Evolutionary conservation across 331 rosid species (phyloP).

Genomic region (Stylosanthes scabra): DNA sequence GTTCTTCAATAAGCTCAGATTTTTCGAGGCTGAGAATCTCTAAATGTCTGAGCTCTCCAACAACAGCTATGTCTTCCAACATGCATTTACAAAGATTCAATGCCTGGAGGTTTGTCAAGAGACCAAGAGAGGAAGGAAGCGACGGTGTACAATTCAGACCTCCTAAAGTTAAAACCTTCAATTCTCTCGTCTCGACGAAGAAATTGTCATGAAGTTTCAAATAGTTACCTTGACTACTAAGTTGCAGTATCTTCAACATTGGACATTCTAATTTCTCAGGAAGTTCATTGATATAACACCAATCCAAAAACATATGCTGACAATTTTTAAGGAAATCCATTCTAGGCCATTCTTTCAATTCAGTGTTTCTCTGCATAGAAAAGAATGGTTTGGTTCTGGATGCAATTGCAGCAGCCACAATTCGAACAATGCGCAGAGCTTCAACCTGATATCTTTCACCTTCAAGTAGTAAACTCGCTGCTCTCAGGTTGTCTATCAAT

Average conservation of each 20-base stretch:
- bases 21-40: conserved; percentile 43
- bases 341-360: conserved; percentile 35
- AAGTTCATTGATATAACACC: conserved; percentile 31
- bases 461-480: conserved; percentile 35
- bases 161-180: conserved; percentile 47
- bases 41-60: conserved; percentile 45
- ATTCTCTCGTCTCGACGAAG: conserved; percentile 40
- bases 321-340: conserved; percentile 18
- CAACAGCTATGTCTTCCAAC: conserved; percentile 37
- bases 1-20: conserved; percentile 38
- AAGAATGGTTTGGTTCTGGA: conserved; percentile 32
- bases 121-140: conserved; percentile 45
- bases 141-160: conserved; percentile 19
- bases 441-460: conserved; percentile 1
- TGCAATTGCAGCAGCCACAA: conserved; percentile 38
- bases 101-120: conserved; percentile 41
- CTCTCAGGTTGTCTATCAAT: conserved; percentile 40
- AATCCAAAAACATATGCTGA: conserved; percentile 37
- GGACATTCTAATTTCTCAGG: conserved; percentile 50
- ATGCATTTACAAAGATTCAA: conserved; percentile 38
- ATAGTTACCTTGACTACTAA: background rate
- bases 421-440: conserved; percentile 32
- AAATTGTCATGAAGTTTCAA: conserved; percentile 29
- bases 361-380: conserved; percentile 2
- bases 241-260: conserved; percentile 34